These are phyloP conservation scores for Encephalitozoon cuniculi DNA, from an alignment of 371 early-diverging fungal genomes.

Conservation along the genomic window DNA sequence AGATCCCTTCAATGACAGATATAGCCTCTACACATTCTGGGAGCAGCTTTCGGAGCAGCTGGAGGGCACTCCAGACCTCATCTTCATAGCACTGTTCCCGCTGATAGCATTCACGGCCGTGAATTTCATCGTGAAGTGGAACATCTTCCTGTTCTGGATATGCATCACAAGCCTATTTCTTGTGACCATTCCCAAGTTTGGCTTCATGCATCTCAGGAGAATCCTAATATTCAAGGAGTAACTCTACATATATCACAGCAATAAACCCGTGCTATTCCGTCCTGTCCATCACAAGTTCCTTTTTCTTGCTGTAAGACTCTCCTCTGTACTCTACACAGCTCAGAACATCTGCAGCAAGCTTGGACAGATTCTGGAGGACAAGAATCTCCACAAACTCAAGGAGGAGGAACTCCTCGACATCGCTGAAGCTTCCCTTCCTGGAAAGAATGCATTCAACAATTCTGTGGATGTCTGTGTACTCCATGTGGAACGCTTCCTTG, in stretches of 20 bases:
- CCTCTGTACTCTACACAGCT: slow-evolving; percentile 41
- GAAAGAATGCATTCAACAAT: not conserved
- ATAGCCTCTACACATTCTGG: slow-evolving; percentile 59
- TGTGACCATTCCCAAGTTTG: slow-evolving; percentile 58
- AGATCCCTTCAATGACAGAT: slow-evolving; percentile 60
- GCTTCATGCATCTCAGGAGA: slow-evolving; percentile 58
- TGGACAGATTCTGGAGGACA: not conserved
- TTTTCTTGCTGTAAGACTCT: slow-evolving; percentile 44
- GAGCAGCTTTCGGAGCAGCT: slow-evolving; percentile 61
- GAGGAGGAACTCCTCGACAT: slow-evolving; percentile 47
- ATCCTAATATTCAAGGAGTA: slow-evolving; percentile 48
- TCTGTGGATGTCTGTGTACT: slow-evolving; percentile 1
- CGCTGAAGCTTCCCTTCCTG: slow-evolving; percentile 21
- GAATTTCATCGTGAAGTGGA: slow-evolving; percentile 54
- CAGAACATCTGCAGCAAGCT: slow-evolving; percentile 27
- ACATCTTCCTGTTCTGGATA: slow-evolving; percentile 37
- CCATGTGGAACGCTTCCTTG: not conserved
- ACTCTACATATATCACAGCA: slow-evolving; percentile 2
- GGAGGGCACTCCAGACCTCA: slow-evolving; percentile 44
- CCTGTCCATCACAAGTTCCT: slow-evolving; percentile 30
- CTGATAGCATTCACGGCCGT: slow-evolving; percentile 54
- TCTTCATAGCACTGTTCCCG: slow-evolving; percentile 59
- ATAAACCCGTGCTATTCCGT: not conserved
- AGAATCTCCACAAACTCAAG: slow-evolving; percentile 52
- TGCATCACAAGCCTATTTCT: slow-evolving; percentile 53